Evolutionary conservation across 805 yeast genomes (phyloP), one percentile per base, ranked within the genome.

Genomic region (Saccharomycopsis fermentans): DNA sequence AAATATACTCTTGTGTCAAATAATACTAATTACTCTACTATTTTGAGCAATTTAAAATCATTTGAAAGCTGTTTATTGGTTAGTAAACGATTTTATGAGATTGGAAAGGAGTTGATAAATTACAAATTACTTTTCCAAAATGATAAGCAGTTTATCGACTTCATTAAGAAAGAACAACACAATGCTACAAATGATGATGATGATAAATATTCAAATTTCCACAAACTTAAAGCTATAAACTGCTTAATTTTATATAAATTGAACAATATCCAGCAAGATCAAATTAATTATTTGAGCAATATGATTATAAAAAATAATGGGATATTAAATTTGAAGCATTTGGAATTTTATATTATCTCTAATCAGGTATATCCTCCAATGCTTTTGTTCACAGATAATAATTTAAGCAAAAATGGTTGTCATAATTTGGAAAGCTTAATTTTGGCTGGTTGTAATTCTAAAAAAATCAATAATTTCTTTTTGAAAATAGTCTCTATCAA

Each of bases 301-400:
- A 62, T 77, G 4, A 68, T 78, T 34, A 81, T 83, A 40, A 47
- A 54, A 17, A 57, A 55, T 19, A 58, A 58, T 19, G 37, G 52
- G 5, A 73, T 77, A 2, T 43, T 43, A 9, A 72, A 76, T 50
- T 68, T 90, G 51, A 75, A 77, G 63, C 82, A 87, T 86, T 73
- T 90, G 34, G 96, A 90, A 68, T 76, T 90, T 65, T 89, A 86
- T 71, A 86, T 91, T 66, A 53, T 58, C 17, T 77, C 76, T 52
- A 43, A 43, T 21, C 50, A 43, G 29, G 67, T 87, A 34, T 65
- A 77, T 6, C 96, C 96, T 4, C 64, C 75, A 3, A 14, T 58
- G 17, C 66, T 68, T 16, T 65, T 75, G 32, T 68, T 74, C 47
- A 58, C 63, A 2, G 35, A 58, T 12, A 63, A 73, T 4, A 72